Evolutionary conservation across 306 rosid genomes (phyloP).

Genomic region (Astragalus glycyphyllos): DNA sequence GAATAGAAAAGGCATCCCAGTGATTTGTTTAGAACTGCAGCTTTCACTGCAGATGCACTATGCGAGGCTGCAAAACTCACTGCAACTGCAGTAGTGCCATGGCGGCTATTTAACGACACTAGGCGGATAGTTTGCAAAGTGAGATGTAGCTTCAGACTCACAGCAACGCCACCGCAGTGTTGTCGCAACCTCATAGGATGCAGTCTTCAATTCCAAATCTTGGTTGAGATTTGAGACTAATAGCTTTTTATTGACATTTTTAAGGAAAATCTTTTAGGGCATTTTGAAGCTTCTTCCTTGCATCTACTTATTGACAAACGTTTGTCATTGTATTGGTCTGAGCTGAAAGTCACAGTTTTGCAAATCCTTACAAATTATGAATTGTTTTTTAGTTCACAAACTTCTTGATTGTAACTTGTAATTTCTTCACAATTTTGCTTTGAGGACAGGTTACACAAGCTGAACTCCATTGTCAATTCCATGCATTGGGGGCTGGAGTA

Average conservation of each 20-base stretch:
- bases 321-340: conserved; percentile 25
- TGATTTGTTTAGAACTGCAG: conserved; percentile 21
- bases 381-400: conserved; percentile 22
- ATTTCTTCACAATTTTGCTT: conserved; percentile 33
- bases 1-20: neutral
- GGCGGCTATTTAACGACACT: neutral
- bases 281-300: conserved; percentile 14
- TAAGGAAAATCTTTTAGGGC: neutral
- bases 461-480: conserved; percentile 67
- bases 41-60: conserved; percentile 8
- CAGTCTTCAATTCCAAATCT: conserved; percentile 5
- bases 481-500: conserved; percentile 63
- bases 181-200: neutral
- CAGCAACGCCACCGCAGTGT: neutral
- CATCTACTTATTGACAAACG: conserved; percentile 25
- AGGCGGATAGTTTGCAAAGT: neutral
- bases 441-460: conserved; percentile 59
- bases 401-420: conserved; percentile 22
- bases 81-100: neutral
- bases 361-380: conserved; percentile 26
- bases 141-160: conserved; percentile 3
- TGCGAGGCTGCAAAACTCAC: neutral
- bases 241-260: neutral
- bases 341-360: conserved; percentile 14
- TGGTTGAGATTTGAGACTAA: neutral